Percentiles rank a stretch among this genome's conserved stretches.
phyloP scores from a whole-genome alignment of 176 grass and related monocot species.

The Cocos nucifera region DNA sequence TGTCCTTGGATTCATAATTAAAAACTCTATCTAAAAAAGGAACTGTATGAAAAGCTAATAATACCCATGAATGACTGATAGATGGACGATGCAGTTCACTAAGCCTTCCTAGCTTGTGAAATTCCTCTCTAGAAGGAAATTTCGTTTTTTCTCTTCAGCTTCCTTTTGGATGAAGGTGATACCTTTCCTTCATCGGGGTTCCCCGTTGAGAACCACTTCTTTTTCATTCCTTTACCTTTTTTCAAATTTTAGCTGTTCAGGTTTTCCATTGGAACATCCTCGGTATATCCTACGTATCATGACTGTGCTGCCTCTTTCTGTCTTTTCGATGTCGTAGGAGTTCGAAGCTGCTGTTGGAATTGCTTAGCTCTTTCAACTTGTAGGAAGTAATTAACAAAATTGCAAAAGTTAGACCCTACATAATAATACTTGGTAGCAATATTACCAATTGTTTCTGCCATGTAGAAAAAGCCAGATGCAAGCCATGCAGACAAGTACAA shows the following conservation, averaged over 20 bases:
- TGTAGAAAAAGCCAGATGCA: too few relatives aligned
- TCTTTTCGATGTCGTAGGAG: constrained; percentile 32
- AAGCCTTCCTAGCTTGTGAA: neutral
- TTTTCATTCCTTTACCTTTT: constrained; percentile 28
- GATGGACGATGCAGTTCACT: too few relatives aligned
- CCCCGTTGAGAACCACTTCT: constrained; percentile 13
- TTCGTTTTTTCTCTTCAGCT: constrained; percentile 12
- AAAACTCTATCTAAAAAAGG: too few relatives aligned
- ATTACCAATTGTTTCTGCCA: too few relatives aligned
- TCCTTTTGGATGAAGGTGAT: neutral
- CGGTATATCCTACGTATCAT: constrained; percentile 25
- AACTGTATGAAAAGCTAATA: too few relatives aligned
- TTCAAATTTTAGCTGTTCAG: constrained; percentile 21
- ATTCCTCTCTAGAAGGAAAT: neutral
- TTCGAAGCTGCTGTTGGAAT: constrained; percentile 42
- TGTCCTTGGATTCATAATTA: too few relatives aligned
- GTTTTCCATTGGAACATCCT: constrained; percentile 10
- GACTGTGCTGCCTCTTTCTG: constrained; percentile 27
- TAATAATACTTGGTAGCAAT: too few relatives aligned
- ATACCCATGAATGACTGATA: too few relatives aligned
- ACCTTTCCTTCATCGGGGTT: constrained; percentile 1
- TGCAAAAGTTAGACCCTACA: too few relatives aligned
- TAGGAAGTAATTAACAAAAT: constrained; percentile 1
- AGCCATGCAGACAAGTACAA: too few relatives aligned
- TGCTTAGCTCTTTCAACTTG: constrained; percentile 95